These are phyloP conservation scores for Lichtheimia ramosa DNA, from an alignment of 371 early-diverging fungal genomes.

Conservation along the genomic window DNA sequence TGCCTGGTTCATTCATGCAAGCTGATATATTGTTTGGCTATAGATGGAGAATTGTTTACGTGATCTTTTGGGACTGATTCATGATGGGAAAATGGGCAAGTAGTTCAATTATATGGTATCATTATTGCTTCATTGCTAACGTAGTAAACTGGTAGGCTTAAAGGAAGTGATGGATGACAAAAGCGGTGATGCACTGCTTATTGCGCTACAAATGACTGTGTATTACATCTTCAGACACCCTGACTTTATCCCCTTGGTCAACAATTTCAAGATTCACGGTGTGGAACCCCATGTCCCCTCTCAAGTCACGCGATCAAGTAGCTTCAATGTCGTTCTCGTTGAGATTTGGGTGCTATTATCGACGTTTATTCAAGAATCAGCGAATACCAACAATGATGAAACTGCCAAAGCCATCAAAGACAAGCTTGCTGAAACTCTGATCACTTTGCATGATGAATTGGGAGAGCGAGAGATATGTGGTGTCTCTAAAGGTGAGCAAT, in stretches of 20 bases:
- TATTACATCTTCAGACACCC: slow-evolving; percentile 46
- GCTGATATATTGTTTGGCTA: not conserved
- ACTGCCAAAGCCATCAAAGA: not conserved
- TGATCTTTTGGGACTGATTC: slow-evolving; percentile 10
- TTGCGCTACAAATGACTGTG: slow-evolving; percentile 27
- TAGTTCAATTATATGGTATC: too few species aligned
- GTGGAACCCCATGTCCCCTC: slow-evolving; percentile 36
- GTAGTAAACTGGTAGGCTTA: slow-evolving; percentile 6
- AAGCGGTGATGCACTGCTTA: slow-evolving; percentile 7
- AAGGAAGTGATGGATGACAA: slow-evolving; percentile 4
- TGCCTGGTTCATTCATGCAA: too few species aligned
- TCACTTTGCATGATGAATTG: slow-evolving; percentile 61
- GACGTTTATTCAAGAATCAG: slow-evolving; percentile 12
- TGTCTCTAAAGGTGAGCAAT: slow-evolving; percentile 47
- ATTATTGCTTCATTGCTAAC: too few species aligned
- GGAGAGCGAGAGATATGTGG: slow-evolving; percentile 69
- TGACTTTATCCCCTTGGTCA: slow-evolving; percentile 48
- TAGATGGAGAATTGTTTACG: slow-evolving; percentile 19
- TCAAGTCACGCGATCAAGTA: slow-evolving; percentile 21
- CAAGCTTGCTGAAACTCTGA: slow-evolving; percentile 43
- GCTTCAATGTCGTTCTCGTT: slow-evolving; percentile 30
- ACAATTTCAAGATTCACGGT: slow-evolving; percentile 34
- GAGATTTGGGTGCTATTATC: slow-evolving; percentile 38
- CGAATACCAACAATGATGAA: not conserved
- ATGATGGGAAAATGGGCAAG: slow-evolving; percentile 13